Evolutionary conservation across 192 early-diverging fungal species (phyloP).

Genomic region (Dimargaris verticillata): DNA sequence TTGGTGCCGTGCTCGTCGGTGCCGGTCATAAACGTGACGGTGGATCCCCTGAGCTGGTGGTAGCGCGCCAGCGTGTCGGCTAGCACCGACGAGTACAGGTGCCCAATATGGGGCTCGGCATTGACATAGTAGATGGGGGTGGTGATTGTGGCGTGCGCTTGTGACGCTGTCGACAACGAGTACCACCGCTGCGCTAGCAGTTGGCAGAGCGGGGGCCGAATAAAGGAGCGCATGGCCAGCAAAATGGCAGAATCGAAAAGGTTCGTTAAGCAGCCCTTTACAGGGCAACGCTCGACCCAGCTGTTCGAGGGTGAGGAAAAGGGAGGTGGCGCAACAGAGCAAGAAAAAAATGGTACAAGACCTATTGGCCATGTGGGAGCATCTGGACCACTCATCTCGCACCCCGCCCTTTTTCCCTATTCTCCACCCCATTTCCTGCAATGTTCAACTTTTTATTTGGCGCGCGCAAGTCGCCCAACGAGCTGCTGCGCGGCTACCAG

Average conservation of each 20-base stretch:
- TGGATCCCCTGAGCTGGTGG: conserved; percentile 36
- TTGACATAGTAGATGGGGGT: conserved; percentile 21
- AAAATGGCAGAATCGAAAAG: no score
- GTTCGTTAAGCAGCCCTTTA: no score
- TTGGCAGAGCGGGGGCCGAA: no score
- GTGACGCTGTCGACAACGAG: neutral
- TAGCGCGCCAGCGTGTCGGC: conserved; percentile 67
- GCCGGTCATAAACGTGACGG: conserved; percentile 44
- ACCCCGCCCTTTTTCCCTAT: neutral
- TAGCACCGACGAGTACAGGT: conserved; percentile 77
- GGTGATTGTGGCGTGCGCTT: neutral
- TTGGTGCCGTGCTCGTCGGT: conserved; percentile 97
- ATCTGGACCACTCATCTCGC: no score
- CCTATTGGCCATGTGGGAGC: no score
- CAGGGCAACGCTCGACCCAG: no score
- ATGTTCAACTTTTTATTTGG: conserved; percentile 58
- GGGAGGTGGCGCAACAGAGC: no score
- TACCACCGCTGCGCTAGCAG: no score
- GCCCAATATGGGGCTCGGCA: conserved; percentile 81
- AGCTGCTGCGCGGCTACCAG: conserved; percentile 83
- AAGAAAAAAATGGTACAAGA: no score
- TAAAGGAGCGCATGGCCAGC: no score
- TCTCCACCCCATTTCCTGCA: neutral
- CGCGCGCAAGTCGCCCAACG: conserved; percentile 66
- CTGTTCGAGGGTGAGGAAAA: no score